These are phyloP conservation scores for Pochonia chlamydosporia DNA, from an alignment of 2,329 filamentous ascomycete genomes.

Conservation along the genomic window DNA sequence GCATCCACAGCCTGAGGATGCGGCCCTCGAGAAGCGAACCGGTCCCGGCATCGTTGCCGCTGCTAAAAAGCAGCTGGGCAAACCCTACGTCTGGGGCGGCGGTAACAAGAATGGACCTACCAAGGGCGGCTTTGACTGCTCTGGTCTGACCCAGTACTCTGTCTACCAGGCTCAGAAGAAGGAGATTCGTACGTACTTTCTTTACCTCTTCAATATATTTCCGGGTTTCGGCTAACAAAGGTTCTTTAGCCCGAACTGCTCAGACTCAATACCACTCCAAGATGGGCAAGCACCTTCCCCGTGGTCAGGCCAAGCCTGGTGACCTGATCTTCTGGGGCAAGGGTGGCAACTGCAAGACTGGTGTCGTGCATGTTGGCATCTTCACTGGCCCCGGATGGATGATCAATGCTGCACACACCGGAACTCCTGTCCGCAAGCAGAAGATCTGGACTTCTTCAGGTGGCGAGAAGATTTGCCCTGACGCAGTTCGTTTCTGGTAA, in stretches of 20 bases:
- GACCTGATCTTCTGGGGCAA: constrained; percentile 15
- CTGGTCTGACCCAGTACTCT: constrained; percentile 13
- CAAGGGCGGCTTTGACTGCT: constrained; percentile 15
- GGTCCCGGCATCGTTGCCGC: constrained; percentile 13
- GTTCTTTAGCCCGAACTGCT: constrained; percentile 9
- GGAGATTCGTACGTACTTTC: constrained; percentile 10
- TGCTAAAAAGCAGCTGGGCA: constrained; percentile 10
- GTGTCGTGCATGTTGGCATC: constrained; percentile 13
- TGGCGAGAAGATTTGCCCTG: constrained; percentile 12
- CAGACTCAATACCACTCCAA: constrained; percentile 12
- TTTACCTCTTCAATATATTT: too few species aligned
- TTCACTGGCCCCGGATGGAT: constrained; percentile 11
- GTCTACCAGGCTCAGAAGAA: constrained; percentile 14
- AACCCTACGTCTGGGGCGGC: constrained; percentile 12
- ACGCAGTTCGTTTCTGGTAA: constrained; percentile 15
- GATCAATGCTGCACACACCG: constrained; percentile 13
- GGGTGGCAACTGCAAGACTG: constrained; percentile 12
- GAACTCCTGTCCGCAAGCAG: constrained; percentile 13
- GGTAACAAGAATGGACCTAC: constrained; percentile 12
- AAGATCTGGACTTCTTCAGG: constrained; percentile 13
- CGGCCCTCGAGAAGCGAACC: constrained; percentile 9
- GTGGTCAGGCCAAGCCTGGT: constrained; percentile 11
- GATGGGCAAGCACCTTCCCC: constrained; percentile 13
- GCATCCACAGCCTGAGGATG: background rate
- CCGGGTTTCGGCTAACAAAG: background rate